These are phyloP conservation scores for Phialophora macrospora DNA, from an alignment of 2,329 filamentous ascomycete genomes.

Conservation along the genomic window DNA sequence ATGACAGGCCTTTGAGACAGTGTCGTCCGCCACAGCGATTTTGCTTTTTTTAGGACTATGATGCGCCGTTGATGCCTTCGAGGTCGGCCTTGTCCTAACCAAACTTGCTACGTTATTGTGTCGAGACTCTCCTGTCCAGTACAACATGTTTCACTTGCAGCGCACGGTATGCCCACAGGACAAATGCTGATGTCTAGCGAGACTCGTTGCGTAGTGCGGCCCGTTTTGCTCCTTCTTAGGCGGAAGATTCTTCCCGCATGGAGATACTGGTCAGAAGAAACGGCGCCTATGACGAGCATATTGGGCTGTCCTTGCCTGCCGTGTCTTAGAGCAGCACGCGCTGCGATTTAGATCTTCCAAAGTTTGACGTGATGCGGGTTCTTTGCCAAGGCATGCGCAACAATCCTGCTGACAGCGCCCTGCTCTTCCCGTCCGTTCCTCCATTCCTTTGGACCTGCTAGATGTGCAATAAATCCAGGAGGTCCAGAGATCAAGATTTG, in stretches of 20 bases:
- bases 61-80: background rate
- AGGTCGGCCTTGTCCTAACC: background rate
- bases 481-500: constrained; percentile 87
- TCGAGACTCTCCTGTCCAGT: background rate
- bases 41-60: background rate
- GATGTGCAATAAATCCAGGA: constrained; percentile 82
- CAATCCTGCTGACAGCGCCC: constrained; percentile 33
- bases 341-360: constrained; percentile 34
- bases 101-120: background rate
- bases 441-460: constrained; percentile 72
- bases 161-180: background rate
- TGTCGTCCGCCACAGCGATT: background rate
- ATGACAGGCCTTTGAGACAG: too few relatives aligned
- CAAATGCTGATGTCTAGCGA: background rate
- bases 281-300: background rate
- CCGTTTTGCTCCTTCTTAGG: background rate
- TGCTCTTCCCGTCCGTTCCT: constrained; percentile 37
- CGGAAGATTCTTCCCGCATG: background rate
- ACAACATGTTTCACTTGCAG: background rate
- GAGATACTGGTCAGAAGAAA: background rate
- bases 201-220: background rate
- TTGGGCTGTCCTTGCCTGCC: background rate
- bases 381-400: constrained; percentile 32
- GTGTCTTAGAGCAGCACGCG: background rate
- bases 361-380: constrained; percentile 34